Evolutionary conservation across 1,284 basidiomycete genomes (phyloP).

Genomic region (Ustilago shanxiensis): DNA sequence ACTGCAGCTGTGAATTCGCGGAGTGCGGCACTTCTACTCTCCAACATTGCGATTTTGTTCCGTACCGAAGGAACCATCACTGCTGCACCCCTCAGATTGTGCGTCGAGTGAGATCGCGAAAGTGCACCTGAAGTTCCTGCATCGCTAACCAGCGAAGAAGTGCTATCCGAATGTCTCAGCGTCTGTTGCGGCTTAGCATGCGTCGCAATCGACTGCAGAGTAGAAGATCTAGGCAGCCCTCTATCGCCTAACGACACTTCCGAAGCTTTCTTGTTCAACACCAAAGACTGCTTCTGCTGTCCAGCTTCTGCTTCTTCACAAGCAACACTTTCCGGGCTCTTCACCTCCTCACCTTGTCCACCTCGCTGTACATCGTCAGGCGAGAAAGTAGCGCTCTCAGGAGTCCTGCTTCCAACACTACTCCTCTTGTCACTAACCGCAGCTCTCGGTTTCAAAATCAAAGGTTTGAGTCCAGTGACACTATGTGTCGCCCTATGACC

Average conservation of each 20-base stretch:
- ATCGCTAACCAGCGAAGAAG: conserved; percentile 26
- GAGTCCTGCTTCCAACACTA: conserved; percentile 20
- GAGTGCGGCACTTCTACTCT: conserved; percentile 44
- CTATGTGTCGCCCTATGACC: conserved; percentile 29
- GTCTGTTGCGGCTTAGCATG: not conserved
- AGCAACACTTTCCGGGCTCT: conserved; percentile 3
- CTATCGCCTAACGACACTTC: not conserved
- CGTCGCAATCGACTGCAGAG: conserved; percentile 19
- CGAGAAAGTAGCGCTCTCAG: conserved; percentile 10
- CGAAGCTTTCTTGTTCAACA: not conserved
- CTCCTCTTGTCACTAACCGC: conserved; percentile 17
- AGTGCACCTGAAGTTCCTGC: conserved; percentile 10
- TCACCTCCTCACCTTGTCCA: not conserved
- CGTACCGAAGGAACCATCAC: conserved; percentile 62
- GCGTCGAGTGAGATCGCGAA: conserved; percentile 44
- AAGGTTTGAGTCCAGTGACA: conserved; percentile 39
- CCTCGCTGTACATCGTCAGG: not conserved
- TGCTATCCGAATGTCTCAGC: conserved; percentile 51
- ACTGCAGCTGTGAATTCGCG: conserved; percentile 43
- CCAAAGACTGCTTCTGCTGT: not conserved
- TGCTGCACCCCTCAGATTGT: conserved; percentile 49
- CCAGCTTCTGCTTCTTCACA: conserved; percentile 8
- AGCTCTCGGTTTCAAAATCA: conserved; percentile 34
- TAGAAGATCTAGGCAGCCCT: conserved; percentile 31
- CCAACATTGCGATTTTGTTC: conserved; percentile 65